Evolutionary conservation across 768 basidiomycete genomes (phyloP).

Genomic region (Lentinula raphanica): DNA sequence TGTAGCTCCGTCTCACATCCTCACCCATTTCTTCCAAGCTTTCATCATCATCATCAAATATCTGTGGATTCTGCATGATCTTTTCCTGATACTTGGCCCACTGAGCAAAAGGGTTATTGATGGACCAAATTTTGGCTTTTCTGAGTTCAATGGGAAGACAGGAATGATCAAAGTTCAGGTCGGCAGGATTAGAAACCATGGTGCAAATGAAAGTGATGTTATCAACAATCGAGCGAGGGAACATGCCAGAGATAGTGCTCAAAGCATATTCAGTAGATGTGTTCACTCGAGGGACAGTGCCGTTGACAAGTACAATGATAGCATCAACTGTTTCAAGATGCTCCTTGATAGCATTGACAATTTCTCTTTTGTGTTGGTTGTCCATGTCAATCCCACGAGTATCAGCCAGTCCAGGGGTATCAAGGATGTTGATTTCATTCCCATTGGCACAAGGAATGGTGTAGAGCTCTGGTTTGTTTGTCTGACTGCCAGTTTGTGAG

Average conservation of each 20-base stretch:
- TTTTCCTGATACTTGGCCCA: background rate
- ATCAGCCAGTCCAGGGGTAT: constrained; percentile 24
- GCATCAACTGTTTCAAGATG: constrained; percentile 18
- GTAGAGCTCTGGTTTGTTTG: background rate
- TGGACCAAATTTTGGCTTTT: background rate
- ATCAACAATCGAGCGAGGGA: constrained; percentile 17
- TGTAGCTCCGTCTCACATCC: background rate
- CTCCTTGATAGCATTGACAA: constrained; percentile 17
- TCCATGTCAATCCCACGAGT: constrained; percentile 22
- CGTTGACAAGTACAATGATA: constrained; percentile 24
- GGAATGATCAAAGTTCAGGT: constrained; percentile 17
- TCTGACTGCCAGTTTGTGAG: background rate
- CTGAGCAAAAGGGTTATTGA: background rate
- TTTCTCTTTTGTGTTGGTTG: constrained; percentile 17
- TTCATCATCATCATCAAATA: background rate
- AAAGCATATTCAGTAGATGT: constrained; percentile 21
- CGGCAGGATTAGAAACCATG: constrained; percentile 15
- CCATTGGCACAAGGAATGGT: background rate
- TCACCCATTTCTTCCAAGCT: background rate
- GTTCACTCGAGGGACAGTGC: constrained; percentile 17
- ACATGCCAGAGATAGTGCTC: constrained; percentile 17
- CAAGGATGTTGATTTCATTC: constrained; percentile 17
- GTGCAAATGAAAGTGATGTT: constrained; percentile 25
- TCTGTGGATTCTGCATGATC: background rate
- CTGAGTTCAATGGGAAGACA: background rate